phyloP scores from a whole-genome alignment of 441 rosid species.

The Pelargonium citronellum region DNA sequence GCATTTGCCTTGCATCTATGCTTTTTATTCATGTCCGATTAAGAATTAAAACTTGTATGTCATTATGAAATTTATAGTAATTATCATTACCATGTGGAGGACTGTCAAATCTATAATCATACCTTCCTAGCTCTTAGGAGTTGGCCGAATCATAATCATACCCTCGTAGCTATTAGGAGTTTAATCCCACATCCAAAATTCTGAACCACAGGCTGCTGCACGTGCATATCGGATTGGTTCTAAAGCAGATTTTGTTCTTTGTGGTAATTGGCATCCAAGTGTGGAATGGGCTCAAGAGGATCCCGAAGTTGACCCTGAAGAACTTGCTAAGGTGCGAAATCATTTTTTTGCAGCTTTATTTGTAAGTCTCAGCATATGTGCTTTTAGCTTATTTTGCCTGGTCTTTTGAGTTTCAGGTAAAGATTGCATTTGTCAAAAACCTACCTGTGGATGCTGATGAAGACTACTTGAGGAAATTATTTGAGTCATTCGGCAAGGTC shows the following conservation, averaged over 20 bases:
- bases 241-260: slow-evolving; percentile 12
- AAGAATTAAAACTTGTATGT: not conserved
- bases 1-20: slow-evolving; percentile 5
- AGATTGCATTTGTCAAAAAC: slow-evolving; percentile 13
- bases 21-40: not conserved
- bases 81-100: slow-evolving; percentile 4
- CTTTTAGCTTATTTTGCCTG: not conserved
- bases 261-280: slow-evolving; percentile 13
- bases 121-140: slow-evolving; percentile 6
- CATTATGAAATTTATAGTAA: not conserved
- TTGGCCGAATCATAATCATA: slow-evolving; percentile 9
- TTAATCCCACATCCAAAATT: slow-evolving; percentile 11
- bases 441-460: slow-evolving; percentile 11
- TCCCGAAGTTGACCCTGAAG: slow-evolving; percentile 14
- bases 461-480: slow-evolving; percentile 11
- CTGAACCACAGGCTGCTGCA: slow-evolving; percentile 16
- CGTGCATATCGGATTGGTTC: slow-evolving; percentile 15
- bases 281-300: slow-evolving; percentile 17
- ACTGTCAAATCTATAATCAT: slow-evolving; percentile 3
- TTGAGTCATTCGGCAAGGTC: slow-evolving; percentile 15
- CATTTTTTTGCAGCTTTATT: slow-evolving; percentile 6
- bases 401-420: slow-evolving; percentile 6
- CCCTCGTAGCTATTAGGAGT: slow-evolving; percentile 2
- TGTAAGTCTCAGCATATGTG: not conserved
- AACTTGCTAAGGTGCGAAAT: slow-evolving; percentile 11